These are phyloP conservation scores for Cystobasidiaceae sp. DNA, from an alignment of 1,284 basidiomycete genomes.

Conservation along the genomic window DNA sequence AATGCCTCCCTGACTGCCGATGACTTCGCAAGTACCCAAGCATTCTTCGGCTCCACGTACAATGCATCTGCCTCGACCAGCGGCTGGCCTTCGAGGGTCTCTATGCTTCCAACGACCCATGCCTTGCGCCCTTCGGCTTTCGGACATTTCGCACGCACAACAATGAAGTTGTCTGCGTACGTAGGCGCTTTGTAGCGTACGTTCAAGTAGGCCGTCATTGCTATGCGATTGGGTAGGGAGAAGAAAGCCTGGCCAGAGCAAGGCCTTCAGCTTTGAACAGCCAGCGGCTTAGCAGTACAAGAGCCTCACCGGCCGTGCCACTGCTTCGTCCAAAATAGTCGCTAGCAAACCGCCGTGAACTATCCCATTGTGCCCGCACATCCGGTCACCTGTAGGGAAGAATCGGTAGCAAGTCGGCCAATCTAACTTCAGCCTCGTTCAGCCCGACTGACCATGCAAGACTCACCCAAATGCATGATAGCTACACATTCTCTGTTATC, in stretches of 20 bases:
- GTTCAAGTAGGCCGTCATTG: constrained; percentile 68
- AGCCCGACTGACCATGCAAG: neutral
- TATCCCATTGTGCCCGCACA: constrained; percentile 61
- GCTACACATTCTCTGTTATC: constrained; percentile 68
- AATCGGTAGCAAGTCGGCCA: neutral
- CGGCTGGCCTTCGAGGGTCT: constrained; percentile 68
- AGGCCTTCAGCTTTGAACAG: neutral
- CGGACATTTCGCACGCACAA: constrained; percentile 61
- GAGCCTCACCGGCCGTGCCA: constrained; percentile 76
- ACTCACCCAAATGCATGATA: constrained; percentile 72
- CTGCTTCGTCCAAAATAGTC: constrained; percentile 78
- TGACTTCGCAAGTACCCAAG: constrained; percentile 13
- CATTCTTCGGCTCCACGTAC: constrained; percentile 26
- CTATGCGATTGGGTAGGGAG: constrained; percentile 79
- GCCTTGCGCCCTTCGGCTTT: constrained; percentile 71
- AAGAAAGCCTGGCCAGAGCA: constrained; percentile 60
- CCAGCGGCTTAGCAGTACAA: constrained; percentile 31
- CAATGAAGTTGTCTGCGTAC: constrained; percentile 58
- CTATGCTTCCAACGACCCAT: constrained; percentile 63
- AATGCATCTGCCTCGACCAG: constrained; percentile 64
- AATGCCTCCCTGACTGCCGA: constrained; percentile 27
- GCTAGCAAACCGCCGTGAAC: constrained; percentile 88
- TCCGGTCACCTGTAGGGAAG: constrained; percentile 46
- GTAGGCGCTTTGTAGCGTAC: constrained; percentile 47
- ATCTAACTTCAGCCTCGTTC: neutral